Evolutionary conservation across 345 rosid genomes (phyloP).

Genomic region (Gossypium arboreum): DNA sequence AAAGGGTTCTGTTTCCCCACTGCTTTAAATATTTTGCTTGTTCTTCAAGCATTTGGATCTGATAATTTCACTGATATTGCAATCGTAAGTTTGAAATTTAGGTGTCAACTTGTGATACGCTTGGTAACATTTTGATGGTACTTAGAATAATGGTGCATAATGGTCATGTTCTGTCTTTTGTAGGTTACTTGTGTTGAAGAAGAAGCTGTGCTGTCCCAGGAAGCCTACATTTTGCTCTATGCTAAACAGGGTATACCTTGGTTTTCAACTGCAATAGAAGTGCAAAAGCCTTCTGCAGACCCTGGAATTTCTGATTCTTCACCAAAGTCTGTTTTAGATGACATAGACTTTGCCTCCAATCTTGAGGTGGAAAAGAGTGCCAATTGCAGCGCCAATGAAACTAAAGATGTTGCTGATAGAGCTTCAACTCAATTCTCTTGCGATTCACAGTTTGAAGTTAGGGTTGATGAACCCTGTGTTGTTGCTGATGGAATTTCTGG

Average conservation of each 20-base stretch:
- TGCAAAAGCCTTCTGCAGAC: slow-evolving; percentile 23
- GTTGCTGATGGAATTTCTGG: slow-evolving; percentile 13
- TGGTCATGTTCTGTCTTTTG: slow-evolving; percentile 12
- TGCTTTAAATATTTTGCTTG: background rate
- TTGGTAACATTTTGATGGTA: background rate
- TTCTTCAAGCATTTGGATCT: background rate
- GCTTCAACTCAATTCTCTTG: slow-evolving; percentile 13
- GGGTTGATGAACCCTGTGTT: slow-evolving; percentile 7
- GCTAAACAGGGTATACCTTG: slow-evolving; percentile 65
- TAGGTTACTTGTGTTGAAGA: slow-evolving; percentile 57
- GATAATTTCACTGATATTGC: background rate
- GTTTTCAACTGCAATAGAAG: slow-evolving; percentile 55
- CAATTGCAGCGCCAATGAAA: slow-evolving; percentile 22
- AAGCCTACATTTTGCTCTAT: slow-evolving; percentile 81
- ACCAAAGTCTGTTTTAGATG: slow-evolving; percentile 71
- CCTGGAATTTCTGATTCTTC: slow-evolving; percentile 37
- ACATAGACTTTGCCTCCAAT: slow-evolving; percentile 26
- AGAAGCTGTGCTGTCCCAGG: slow-evolving; percentile 54
- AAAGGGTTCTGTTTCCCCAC: background rate
- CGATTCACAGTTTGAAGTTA: slow-evolving; percentile 14
- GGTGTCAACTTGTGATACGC: background rate
- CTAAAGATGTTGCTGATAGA: slow-evolving; percentile 19
- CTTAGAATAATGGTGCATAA: background rate
- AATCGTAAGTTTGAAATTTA: background rate
- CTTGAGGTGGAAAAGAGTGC: slow-evolving; percentile 18